Evolutionary conservation across 768 basidiomycete genomes (phyloP).

Genomic region (Baorangia bicolor): DNA sequence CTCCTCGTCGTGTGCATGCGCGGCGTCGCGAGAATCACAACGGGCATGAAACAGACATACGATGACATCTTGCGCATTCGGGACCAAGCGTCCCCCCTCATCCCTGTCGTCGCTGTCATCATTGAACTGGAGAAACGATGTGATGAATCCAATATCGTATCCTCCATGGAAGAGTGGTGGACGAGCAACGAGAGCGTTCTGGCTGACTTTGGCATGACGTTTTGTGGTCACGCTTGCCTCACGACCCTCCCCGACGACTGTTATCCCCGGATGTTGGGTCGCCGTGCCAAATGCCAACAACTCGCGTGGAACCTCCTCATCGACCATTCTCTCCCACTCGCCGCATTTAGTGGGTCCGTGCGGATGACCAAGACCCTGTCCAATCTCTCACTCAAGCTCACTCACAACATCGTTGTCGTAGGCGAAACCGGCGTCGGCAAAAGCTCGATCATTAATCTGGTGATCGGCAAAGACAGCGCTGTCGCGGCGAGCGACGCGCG

Average conservation of each 20-base stretch:
- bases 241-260: constrained; percentile 24
- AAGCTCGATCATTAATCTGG: constrained; percentile 22
- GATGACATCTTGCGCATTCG: constrained; percentile 16
- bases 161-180: constrained; percentile 30
- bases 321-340: constrained; percentile 18
- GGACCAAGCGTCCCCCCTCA: constrained; percentile 18
- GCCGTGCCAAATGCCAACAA: constrained; percentile 12
- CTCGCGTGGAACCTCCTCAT: constrained; percentile 25
- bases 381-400: constrained; percentile 16
- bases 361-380: constrained; percentile 2
- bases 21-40: constrained; percentile 17
- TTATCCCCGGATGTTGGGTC: constrained; percentile 18
- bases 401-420: constrained; percentile 37
- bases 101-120: constrained; percentile 25
- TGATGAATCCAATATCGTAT: not conserved
- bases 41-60: constrained; percentile 23
- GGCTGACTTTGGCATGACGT: constrained; percentile 9
- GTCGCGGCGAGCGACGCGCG: constrained; percentile 12
- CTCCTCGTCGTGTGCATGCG: constrained; percentile 29
- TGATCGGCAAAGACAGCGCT: constrained; percentile 18
- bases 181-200: not conserved
- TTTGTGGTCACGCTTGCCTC: constrained; percentile 22
- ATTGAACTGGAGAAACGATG: constrained; percentile 27
- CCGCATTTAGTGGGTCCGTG: not conserved
- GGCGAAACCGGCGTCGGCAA: constrained; percentile 37